phyloP scores from a whole-genome alignment of 495 filamentous ascomycete species.

The Parachaetomium inaequale region DNA sequence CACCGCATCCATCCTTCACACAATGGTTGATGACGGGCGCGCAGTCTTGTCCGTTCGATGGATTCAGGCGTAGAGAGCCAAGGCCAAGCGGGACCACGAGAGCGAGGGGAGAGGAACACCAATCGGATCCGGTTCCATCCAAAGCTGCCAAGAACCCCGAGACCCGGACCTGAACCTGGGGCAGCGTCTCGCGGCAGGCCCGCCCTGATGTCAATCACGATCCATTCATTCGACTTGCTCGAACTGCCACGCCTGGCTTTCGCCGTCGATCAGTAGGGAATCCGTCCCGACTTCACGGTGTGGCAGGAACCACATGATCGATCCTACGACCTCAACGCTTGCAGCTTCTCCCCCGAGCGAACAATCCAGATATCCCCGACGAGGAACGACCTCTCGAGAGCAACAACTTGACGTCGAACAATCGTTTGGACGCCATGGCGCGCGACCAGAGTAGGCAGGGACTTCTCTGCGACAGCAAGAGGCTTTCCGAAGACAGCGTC shows the following conservation, averaged over 20 bases:
- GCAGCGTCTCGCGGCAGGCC: too few species aligned
- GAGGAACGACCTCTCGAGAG: not conserved
- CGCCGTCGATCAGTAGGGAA: slow-evolving; percentile 2
- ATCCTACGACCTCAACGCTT: not conserved
- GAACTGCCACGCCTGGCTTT: not conserved
- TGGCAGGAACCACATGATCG: not conserved
- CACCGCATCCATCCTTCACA: too few species aligned
- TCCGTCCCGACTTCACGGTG: not conserved
- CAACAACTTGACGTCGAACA: not conserved
- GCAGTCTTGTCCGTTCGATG: too few species aligned
- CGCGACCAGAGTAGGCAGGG: slow-evolving; percentile 26
- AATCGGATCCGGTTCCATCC: not conserved
- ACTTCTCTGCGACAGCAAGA: slow-evolving; percentile 25
- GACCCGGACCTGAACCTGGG: not conserved
- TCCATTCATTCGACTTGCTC: not conserved
- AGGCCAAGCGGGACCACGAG: too few species aligned
- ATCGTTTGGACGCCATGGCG: not conserved
- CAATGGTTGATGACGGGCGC: too few species aligned
- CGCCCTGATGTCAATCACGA: not conserved
- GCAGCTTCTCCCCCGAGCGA: not conserved
- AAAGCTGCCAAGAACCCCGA: not conserved
- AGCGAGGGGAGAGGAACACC: too few species aligned
- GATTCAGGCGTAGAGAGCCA: too few species aligned
- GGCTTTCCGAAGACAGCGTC: slow-evolving; percentile 29
- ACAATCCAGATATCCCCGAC: not conserved